phyloP scores from a whole-genome alignment of 768 basidiomycete genomes.

The Lentinula guzmanii region DNA sequence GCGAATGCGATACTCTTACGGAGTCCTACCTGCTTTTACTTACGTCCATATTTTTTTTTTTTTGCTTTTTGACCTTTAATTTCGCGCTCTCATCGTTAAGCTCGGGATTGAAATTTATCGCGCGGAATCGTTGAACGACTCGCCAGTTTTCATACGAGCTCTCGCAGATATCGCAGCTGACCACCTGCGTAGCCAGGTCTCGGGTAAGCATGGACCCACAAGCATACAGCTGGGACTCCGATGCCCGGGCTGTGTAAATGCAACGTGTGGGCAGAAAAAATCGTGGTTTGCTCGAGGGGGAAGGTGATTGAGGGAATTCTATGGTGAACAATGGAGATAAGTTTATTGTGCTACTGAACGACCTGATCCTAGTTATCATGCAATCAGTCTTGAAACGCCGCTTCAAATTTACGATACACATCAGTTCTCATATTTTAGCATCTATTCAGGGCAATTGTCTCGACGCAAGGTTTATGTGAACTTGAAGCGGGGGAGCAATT shows the following conservation, averaged over 20 bases:
- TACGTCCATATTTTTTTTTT: constrained; percentile 4
- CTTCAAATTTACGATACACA: too few relatives aligned
- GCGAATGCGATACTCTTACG: constrained; percentile 13
- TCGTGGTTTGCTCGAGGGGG: constrained; percentile 85
- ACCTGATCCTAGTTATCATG: neutral
- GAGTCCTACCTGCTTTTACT: neutral
- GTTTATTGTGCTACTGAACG: neutral
- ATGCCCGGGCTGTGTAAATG: constrained; percentile 92
- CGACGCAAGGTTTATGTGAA: neutral
- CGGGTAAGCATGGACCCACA: constrained; percentile 53
- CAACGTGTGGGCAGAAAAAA: constrained; percentile 83
- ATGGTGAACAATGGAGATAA: neutral
- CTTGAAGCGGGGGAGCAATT: neutral
- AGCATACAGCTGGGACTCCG: constrained; percentile 80
- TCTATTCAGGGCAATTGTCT: neutral
- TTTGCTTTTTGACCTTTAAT: constrained; percentile 10
- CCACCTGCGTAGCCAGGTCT: constrained; percentile 63
- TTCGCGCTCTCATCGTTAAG: constrained; percentile 30
- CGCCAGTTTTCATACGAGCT: constrained; percentile 92
- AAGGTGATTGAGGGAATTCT: constrained; percentile 10
- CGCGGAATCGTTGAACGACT: constrained; percentile 89
- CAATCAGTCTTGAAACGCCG: neutral
- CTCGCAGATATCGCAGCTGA: constrained; percentile 84
- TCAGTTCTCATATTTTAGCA: too few relatives aligned
- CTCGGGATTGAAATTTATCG: constrained; percentile 88